Base-by-base conservation (phyloP, 1,139 yeast genomes). In the Candida tropicalis region DNA sequence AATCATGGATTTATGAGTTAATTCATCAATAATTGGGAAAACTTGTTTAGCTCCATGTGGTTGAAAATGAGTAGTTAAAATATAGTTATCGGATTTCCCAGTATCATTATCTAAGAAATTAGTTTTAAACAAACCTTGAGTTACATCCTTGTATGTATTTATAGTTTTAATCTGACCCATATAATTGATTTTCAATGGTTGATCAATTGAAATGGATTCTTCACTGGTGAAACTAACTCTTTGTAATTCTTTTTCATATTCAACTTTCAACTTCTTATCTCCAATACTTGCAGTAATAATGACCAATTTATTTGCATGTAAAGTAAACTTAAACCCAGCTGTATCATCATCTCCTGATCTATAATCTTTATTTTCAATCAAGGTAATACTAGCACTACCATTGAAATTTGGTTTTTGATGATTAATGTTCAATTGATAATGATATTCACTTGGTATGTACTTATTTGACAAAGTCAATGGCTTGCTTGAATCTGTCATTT, bases 61-160 rank as follows among this genome's bases (percentile, higher is more conserved):
- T 57, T 84, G 91, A 34, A 81, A 73, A 55, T 86, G 91, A 1
- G 93, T 83, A 0, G 89, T 82, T 33, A 84, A 57, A 12, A 84
- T 63, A 45, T 65, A 73, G 47, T 78, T 75, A 45, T 65, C 59
- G 1, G 83, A 64, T 25, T 60, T 66, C 10, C 82, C 82, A 2
- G 75, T 64, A 16, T 67, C 59, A 4, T 73, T 66, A 50, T 77
- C 81, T 44, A 73, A 67, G 55, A 81, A 82, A 54, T 82, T 81
- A 1, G 88, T 81, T 53, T 80, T 81, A 70, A 82, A 84, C 2
- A 84, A 61, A n/a, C 93, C 93, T 39, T 63, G 69, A 1, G 90
- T 84, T 38, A 61, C 61, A 52, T 84, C 88, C 35, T 68, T 63
- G 54, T 65, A 79, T 0, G 87, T 80, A 52, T 74, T 72, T 40